phyloP scores from a whole-genome alignment of 495 filamentous ascomycete genomes.

The Saxophila tyrrhenica region DNA sequence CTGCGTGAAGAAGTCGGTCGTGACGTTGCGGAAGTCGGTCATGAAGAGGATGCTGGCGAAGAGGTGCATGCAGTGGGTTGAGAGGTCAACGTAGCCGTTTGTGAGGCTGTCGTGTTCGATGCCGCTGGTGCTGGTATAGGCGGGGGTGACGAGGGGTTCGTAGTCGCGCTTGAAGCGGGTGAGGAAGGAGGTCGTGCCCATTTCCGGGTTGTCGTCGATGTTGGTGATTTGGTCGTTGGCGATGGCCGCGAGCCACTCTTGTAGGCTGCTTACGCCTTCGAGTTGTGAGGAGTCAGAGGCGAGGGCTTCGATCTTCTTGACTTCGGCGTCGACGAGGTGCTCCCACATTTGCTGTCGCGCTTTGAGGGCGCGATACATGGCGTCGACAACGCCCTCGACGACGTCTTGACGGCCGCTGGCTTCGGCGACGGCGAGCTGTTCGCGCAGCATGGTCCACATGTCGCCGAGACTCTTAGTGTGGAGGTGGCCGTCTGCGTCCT shows the following conservation, averaged over 20 bases:
- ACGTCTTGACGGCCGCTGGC: constrained; percentile 76
- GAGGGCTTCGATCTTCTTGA: constrained; percentile 34
- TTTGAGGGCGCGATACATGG: constrained; percentile 80
- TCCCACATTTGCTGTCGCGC: constrained; percentile 74
- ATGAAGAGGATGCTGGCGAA: constrained; percentile 77
- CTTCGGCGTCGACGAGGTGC: constrained; percentile 77
- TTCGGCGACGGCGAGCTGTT: constrained; percentile 72
- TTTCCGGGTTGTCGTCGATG: constrained; percentile 74
- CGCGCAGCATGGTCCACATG: constrained; percentile 94
- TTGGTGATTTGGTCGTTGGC: constrained; percentile 98
- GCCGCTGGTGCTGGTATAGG: constrained; percentile 61
- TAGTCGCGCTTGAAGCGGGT: constrained; percentile 70
- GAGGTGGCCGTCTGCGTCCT: constrained; percentile 75
- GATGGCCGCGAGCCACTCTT: constrained; percentile 92
- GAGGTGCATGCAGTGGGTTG: constrained; percentile 75
- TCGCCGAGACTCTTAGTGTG: constrained; percentile 80
- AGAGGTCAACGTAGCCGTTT: constrained; percentile 87
- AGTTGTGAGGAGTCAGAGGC: constrained; percentile 34
- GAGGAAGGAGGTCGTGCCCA: constrained; percentile 64
- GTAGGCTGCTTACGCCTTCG: constrained; percentile 68
- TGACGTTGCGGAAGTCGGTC: constrained; percentile 69
- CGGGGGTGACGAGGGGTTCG: constrained; percentile 62
- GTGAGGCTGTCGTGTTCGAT: constrained; percentile 61
- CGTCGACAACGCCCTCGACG: constrained; percentile 82
- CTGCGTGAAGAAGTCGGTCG: constrained; percentile 78